These are phyloP conservation scores for Fusarium torulosum DNA, from an alignment of 2,329 filamentous ascomycete genomes.

Conservation along the genomic window DNA sequence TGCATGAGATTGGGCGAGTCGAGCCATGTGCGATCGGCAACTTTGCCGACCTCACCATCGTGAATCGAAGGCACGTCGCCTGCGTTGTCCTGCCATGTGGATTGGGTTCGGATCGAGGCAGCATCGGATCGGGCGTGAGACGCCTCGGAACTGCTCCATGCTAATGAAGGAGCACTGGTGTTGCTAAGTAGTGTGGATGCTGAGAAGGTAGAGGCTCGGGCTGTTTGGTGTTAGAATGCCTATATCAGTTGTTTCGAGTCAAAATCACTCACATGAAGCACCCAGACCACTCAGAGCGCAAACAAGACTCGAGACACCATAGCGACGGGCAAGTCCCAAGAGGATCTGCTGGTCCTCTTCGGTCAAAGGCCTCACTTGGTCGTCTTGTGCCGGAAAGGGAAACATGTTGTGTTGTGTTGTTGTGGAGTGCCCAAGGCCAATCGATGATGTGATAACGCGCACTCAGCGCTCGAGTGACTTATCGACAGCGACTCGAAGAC, in stretches of 20 bases:
- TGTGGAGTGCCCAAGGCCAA: constrained; percentile 23
- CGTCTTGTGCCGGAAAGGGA: constrained; percentile 52
- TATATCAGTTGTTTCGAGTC: constrained; percentile 4
- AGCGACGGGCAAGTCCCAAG: constrained; percentile 54
- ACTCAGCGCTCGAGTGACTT: constrained; percentile 41
- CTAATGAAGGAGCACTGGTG: constrained; percentile 56
- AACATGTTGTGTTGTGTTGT: constrained; percentile 50
- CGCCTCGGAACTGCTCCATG: constrained; percentile 58
- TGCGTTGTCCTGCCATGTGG: constrained; percentile 54
- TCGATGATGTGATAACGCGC: constrained; percentile 41
- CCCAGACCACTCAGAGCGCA: constrained; percentile 54
- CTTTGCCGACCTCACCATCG: constrained; percentile 53
- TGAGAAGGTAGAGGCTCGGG: constrained; percentile 57
- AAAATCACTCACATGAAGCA: constrained; percentile 53
- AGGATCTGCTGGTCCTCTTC: constrained; percentile 57
- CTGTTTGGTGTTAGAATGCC: constrained; percentile 45
- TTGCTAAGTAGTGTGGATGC: constrained; percentile 57
- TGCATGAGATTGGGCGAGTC: constrained; percentile 56
- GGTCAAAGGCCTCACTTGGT: constrained; percentile 53
- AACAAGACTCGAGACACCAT: constrained; percentile 55
- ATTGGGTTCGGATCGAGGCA: constrained; percentile 56
- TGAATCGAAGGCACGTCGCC: constrained; percentile 53
- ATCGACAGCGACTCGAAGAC: constrained; percentile 19
- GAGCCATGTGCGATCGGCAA: constrained; percentile 56
- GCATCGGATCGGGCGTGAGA: constrained; percentile 57